Evolutionary conservation across 306 rosid species (phyloP), one percentile per base, ranked within the genome.

Genomic region (Aeschynomene evenia): DNA sequence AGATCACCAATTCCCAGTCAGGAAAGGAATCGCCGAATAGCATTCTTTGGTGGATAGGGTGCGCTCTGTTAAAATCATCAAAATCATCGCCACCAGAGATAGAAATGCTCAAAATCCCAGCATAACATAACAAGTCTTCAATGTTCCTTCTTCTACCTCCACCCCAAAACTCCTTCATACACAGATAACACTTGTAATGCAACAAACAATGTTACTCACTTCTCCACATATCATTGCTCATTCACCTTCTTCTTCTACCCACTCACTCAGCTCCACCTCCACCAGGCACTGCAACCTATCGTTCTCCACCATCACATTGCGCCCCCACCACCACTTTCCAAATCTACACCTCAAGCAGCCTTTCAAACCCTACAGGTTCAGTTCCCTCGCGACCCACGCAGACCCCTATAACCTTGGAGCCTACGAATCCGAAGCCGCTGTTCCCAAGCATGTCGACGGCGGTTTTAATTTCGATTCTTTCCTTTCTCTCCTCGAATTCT

Each of bases 181-280:
- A 13, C 72, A 23, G 26, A 49, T 20, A 42, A 46, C 31, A 31
- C 51, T 19, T 45, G 6, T 4, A 24, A 56, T 59, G 9, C 6
- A 21, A 63, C 40, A 23, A 21, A 80, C 82, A 66, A 90, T 90
- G 94, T 70, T 88, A 40, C 72, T 86, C 79, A 59, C 89, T 63
- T 77, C 54, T 51, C 81, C 56, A 3, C 65, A 46, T 4, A 76
- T 28, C 49, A n/a, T 68, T 66, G 4, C 78, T 0, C 65, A 55
- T 53, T 78, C 87, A 29, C 80, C 80, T 71, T 57, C 94, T 46
- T 73, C 67, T 68, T 36, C 80, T 39, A 73, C 64, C 1, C 28
- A 43, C 53, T 14, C 87, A 23, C 67, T 85, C 55, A 59, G 7
- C 74, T 4, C 48, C 58, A 34, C 63, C 72, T 59, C 78, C 39